Percentiles rank a stretch among this genome's conserved stretches.
Conservation (phyloP, 225 moss, liverwort and hornwort genomes). For the Antitrichia curtipendula region DNA sequence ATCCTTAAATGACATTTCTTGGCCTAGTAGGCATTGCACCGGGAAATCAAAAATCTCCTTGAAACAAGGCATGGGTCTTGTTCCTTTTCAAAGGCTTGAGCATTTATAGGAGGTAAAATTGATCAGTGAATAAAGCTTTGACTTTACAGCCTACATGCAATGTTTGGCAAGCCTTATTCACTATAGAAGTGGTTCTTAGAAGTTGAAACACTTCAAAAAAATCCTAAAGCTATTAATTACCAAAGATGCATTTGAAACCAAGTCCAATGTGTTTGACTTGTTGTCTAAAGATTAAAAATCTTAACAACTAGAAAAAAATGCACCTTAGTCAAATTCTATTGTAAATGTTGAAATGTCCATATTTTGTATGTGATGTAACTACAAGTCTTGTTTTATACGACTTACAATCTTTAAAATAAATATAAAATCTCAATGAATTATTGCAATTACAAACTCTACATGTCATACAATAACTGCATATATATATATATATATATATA, state of each 20-base stretch:
- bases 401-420: not conserved
- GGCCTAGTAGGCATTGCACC: rapidly evolving
- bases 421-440: not conserved
- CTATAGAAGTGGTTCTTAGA: rapidly evolving
- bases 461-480: not conserved
- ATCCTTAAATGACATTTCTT: not conserved
- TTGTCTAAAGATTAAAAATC: no score
- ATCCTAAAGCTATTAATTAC: not conserved
- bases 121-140: not conserved
- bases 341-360: not conserved
- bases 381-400: rapidly evolving
- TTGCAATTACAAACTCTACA: not conserved
- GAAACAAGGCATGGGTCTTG: not conserved
- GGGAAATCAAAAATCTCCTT: rapidly evolving
- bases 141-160: not conserved
- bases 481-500: no score
- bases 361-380: not conserved
- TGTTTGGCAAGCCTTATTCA: rapidly evolving
- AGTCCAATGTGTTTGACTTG: rapidly evolving
- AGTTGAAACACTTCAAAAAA: not conserved
- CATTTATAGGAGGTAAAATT: rapidly evolving
- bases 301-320: no score
- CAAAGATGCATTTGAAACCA: not conserved
- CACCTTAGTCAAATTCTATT: not conserved
- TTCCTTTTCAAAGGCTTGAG: not conserved